phyloP scores from a whole-genome alignment of 2,329 filamentous ascomycete genomes.

The Fulvia fulva region DNA sequence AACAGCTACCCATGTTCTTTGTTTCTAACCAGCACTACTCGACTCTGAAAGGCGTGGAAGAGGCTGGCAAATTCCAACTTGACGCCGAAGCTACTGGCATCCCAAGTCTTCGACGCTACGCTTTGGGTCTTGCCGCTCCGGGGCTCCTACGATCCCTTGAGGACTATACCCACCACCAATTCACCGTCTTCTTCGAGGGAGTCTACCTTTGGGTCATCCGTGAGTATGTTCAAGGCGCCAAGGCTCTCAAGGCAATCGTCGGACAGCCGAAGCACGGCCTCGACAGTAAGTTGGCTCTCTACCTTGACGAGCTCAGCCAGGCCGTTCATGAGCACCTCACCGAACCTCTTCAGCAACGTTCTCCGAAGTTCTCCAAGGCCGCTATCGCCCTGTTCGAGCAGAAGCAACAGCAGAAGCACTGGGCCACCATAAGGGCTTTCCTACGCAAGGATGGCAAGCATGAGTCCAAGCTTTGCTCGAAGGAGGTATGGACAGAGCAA shows the following conservation, averaged over 20 bases:
- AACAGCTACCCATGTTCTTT: conserved; percentile 13
- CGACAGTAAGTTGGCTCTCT: neutral
- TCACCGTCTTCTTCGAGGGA: conserved; percentile 16
- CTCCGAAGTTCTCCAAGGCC: neutral
- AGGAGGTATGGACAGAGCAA: neutral
- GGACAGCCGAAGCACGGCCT: neutral
- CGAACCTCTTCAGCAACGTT: neutral
- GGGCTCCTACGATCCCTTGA: conserved; percentile 4
- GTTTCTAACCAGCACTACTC: conserved; percentile 29
- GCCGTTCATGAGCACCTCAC: neutral
- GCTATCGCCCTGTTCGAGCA: neutral
- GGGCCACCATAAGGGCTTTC: conserved; percentile 21
- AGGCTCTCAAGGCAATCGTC: neutral
- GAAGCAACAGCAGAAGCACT: neutral
- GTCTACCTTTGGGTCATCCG: conserved; percentile 14
- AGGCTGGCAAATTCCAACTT: conserved; percentile 1
- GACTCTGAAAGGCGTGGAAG: conserved; percentile 12
- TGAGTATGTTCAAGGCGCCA: neutral
- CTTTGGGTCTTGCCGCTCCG: conserved; percentile 13
- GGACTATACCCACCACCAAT: conserved; percentile 10
- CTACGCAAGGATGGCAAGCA: conserved; percentile 21
- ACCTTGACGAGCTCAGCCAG: neutral
- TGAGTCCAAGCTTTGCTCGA: conserved; percentile 15
- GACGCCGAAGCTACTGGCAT: conserved; percentile 18
- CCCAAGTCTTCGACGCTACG: conserved; percentile 17